Conservation (phyloP, 2,329 filamentous ascomycete species). For the Fusarium sp. region DNA sequence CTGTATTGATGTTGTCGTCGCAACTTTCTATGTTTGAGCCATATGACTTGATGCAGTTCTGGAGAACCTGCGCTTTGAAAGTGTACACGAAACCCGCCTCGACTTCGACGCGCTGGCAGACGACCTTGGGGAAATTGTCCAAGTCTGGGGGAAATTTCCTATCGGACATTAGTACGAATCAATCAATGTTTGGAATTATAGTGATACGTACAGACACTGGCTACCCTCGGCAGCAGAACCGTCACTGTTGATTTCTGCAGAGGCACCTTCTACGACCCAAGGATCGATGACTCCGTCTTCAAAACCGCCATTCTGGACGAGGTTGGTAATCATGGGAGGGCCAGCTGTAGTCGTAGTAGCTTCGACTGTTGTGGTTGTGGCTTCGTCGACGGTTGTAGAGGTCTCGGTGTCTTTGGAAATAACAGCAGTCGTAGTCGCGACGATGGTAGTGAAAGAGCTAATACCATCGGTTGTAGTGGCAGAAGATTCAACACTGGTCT, state of each 20-base stretch:
- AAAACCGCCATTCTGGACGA: neutral
- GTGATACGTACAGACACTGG: neutral
- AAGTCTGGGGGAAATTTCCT: neutral
- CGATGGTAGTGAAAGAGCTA: too few species aligned
- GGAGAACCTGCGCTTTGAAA: neutral
- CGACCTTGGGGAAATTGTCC: neutral
- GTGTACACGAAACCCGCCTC: constrained; percentile 4
- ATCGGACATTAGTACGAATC: rapidly evolving
- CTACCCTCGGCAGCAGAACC: neutral
- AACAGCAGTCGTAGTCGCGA: too few species aligned
- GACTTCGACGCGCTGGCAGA: neutral
- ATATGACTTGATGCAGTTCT: neutral
- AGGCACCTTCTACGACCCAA: neutral
- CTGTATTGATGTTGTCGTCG: neutral
- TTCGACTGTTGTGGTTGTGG: neutral
- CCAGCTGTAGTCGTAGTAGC: neutral
- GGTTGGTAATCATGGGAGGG: neutral
- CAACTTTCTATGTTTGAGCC: rapidly evolving
- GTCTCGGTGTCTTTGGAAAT: neutral
- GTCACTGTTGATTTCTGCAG: too few species aligned
- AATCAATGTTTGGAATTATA: rapidly evolving
- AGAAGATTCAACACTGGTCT: neutral
- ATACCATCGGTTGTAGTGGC: neutral
- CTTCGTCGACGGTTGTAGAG: neutral
- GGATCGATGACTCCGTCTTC: neutral